Percentiles rank a stretch among this genome's conserved stretches.
Conservation (phyloP, 768 basidiomycete genomes). For the Leccinum uliginosum region DNA sequence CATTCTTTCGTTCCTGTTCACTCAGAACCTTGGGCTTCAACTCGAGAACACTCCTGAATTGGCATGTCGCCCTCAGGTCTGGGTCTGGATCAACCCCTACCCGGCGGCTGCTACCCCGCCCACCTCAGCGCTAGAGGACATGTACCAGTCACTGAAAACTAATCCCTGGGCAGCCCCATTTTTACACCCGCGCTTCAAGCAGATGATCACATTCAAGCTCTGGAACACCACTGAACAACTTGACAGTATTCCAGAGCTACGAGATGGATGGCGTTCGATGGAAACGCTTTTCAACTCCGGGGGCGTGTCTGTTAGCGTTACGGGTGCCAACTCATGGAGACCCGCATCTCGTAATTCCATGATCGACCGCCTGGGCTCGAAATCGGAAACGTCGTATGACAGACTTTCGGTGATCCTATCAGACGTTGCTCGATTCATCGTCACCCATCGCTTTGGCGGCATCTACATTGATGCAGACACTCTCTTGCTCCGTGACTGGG, state of each 20-base stretch:
- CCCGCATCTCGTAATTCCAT: conserved; percentile 7
- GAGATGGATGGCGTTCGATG: conserved; percentile 80
- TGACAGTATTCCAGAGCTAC: conserved; percentile 80
- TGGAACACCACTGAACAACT: conserved; percentile 98
- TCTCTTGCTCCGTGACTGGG: conserved; percentile 90
- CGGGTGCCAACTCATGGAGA: conserved; percentile 20
- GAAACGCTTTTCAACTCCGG: conserved; percentile 84
- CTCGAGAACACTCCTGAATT: conserved; percentile 35
- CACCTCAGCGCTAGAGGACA: conserved; percentile 70
- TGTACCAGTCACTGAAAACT: conserved; percentile 71
- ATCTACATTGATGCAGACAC: conserved; percentile 95
- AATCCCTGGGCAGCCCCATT: conserved; percentile 94
- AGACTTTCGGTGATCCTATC: conserved; percentile 88
- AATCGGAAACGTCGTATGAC: conserved; percentile 60
- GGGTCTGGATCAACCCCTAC: conserved; percentile 96
- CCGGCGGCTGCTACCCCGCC: conserved; percentile 83
- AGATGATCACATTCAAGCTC: conserved; percentile 85
- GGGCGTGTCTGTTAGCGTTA: conserved; percentile 67
- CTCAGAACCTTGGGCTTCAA: conserved; percentile 85
- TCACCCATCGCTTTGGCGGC: conserved; percentile 91
- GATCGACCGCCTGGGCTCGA: conserved; percentile 51
- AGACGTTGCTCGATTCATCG: conserved; percentile 94
- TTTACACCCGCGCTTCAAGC: conserved; percentile 82
- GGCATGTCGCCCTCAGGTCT: conserved; percentile 82
- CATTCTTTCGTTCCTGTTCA: conserved; percentile 86